These are phyloP conservation scores for Penicillium sp. DNA, from an alignment of 2,329 filamentous ascomycete species.

Conservation along the genomic window DNA sequence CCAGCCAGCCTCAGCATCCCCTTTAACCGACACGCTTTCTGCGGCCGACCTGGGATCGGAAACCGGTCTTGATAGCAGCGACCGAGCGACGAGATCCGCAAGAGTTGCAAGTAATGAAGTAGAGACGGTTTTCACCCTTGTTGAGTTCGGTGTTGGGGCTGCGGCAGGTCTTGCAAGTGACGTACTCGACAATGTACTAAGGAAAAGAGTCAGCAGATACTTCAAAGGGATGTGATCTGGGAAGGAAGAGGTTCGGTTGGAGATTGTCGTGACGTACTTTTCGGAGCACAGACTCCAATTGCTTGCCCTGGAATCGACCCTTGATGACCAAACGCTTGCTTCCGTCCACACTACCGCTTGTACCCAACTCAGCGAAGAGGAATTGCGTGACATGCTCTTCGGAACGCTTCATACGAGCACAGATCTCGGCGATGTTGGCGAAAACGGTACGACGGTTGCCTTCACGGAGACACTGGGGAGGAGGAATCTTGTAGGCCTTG, in stretches of 20 bases:
- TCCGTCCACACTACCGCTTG: slow-evolving; percentile 90
- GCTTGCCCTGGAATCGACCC: slow-evolving; percentile 96
- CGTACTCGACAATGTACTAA: slow-evolving; percentile 70
- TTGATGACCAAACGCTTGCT: slow-evolving; percentile 93
- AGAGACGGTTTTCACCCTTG: slow-evolving; percentile 98
- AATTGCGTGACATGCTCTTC: slow-evolving; percentile 97
- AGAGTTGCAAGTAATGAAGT: slow-evolving; percentile 96
- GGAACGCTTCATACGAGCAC: slow-evolving; percentile 98
- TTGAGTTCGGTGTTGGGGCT: slow-evolving; percentile 91
- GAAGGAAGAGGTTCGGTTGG: not conserved
- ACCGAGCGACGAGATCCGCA: slow-evolving; percentile 79
- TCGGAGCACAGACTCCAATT: slow-evolving; percentile 94
- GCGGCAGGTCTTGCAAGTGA: slow-evolving; percentile 97
- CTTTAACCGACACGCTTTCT: slow-evolving; percentile 83
- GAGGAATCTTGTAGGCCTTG: slow-evolving; percentile 98
- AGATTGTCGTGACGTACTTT: slow-evolving; percentile 25
- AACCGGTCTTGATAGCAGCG: slow-evolving; percentile 99
- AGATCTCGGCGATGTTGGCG: slow-evolving; percentile 97
- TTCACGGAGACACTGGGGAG: slow-evolving; percentile 97
- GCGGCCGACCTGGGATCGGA: slow-evolving; percentile 99
- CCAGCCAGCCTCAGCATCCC: slow-evolving; percentile 6
- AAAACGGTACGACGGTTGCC: slow-evolving; percentile 99
- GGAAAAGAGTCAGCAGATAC: not conserved
- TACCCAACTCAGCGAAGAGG: slow-evolving; percentile 96
- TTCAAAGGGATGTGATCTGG: not conserved